These are phyloP conservation scores for Escovopsis sp. DNA, from an alignment of 2,329 filamentous ascomycete genomes.

Conservation along the genomic window DNA sequence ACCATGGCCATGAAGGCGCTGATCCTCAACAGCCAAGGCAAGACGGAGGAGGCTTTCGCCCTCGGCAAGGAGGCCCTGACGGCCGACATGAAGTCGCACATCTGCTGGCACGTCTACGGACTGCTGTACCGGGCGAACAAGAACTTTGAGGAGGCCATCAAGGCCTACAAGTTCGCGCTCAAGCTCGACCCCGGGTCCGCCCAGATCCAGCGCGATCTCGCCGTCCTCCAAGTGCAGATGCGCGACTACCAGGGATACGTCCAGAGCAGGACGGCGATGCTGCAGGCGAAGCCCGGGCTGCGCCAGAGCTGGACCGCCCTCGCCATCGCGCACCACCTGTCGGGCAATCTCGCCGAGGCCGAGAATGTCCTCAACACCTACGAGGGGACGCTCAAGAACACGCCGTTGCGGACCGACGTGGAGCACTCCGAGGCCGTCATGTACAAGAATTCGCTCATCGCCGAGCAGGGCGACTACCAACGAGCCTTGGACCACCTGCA, in stretches of 20 bases:
- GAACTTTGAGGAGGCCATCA: conserved; percentile 98
- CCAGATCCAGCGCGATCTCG: conserved; percentile 88
- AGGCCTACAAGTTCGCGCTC: conserved; percentile 94
- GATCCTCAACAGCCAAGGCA: conserved; percentile 84
- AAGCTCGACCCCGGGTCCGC: conserved; percentile 84
- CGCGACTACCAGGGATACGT: conserved; percentile 90
- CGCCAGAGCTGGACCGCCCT: conserved; percentile 97
- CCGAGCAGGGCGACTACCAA: conserved; percentile 70
- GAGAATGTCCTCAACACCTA: conserved; percentile 86
- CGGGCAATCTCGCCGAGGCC: conserved; percentile 71
- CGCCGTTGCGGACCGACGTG: conserved; percentile 62
- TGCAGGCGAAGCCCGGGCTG: conserved; percentile 65
- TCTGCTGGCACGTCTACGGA: conserved; percentile 99
- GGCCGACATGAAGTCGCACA: conserved; percentile 97
- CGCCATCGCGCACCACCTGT: conserved; percentile 80
- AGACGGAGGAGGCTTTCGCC: conserved; percentile 85
- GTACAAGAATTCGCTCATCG: conserved; percentile 93
- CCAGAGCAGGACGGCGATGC: conserved; percentile 74
- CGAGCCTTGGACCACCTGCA: conserved; percentile 80
- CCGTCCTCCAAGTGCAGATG: conserved; percentile 89
- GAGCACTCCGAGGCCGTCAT: conserved; percentile 89
- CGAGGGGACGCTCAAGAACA: conserved; percentile 79
- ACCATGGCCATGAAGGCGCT: conserved; percentile 98
- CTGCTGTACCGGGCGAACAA: conserved; percentile 84
- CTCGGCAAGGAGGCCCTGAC: conserved; percentile 85